Evolutionary conservation across 2,329 filamentous ascomycete species (phyloP), one percentile per base, ranked within the genome.

Genomic region (Pseudogymnoascus sp.): DNA sequence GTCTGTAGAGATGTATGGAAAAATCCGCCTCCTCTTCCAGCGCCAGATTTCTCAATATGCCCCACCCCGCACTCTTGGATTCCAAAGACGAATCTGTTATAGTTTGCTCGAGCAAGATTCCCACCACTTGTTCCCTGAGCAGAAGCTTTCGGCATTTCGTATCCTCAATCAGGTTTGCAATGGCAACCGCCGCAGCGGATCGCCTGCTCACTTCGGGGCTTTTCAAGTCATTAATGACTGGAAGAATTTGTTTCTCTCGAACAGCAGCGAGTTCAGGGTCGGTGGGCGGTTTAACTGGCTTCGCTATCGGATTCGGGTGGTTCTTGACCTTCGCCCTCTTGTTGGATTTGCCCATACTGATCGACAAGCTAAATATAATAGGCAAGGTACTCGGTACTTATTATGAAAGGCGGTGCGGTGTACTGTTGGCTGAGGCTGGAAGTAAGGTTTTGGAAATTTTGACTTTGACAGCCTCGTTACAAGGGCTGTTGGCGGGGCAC

Each of bases 1-100:
- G 74, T 41, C 85, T 75, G 66, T 79, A 86, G 61, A 88, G 70
- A 65, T 88, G 83, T 18, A 88, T 74, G 63, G 82, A 85, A 61
- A 88, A 87, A 66, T 86, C 84, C 10, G 79, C 74, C 65, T 85
- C 84, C 69, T 88, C 85, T 67, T 85, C 80, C 63, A 81, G 74
- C 2, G 79, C 81, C 59, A 88, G 74, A 39, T 82, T 78, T 64
- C 79, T 77, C 58, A 88, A 73, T 64, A 87, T 84, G 10, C 81
- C 79, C 85, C 85, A 88, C n/a, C 83, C 85, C 18, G 83, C 82
- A 41, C 83, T 81, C 55, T 82, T 77, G 65, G 82, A 83, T 71
- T 87, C 83, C 58, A 85, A 74, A 61, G 77, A 82, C 35, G 78
- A 74, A 67, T 88, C 84, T 21, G 82, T 83, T 60, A 88, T 72